These are phyloP conservation scores for Barnettozyma vustinii DNA, from an alignment of 805 yeast species.

Conservation along the genomic window DNA sequence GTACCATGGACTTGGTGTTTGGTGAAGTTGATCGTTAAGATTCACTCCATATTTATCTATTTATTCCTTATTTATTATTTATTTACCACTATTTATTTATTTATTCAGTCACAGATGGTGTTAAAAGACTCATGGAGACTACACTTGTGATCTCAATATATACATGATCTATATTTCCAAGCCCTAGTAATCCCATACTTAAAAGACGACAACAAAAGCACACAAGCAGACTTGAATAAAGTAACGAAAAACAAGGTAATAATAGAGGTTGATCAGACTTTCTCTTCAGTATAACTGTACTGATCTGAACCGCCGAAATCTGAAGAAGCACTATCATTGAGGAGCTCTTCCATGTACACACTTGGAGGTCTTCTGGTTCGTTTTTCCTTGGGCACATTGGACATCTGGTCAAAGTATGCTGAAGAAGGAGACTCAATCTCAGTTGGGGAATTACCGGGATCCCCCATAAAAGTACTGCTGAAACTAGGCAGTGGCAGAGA, in stretches of 20 bases:
- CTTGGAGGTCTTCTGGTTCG: conserved; percentile 42
- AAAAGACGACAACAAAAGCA: not conserved
- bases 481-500: conserved; percentile 14
- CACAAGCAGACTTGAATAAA: not conserved
- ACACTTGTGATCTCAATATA: not conserved
- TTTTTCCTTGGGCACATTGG: conserved; percentile 1
- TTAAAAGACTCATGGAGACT: not conserved
- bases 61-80: conserved; percentile 8
- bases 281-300: conserved; percentile 12
- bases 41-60: not conserved
- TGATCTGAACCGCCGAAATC: not conserved
- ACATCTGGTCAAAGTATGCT: conserved; percentile 6
- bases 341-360: conserved; percentile 40
- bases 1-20: conserved; percentile 92
- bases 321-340: conserved; percentile 25
- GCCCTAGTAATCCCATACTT: not conserved
- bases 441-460: conserved; percentile 18
- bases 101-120: conserved; percentile 6
- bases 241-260: too few species aligned
- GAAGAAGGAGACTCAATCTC: conserved; percentile 23
- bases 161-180: not conserved
- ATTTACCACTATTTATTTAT: conserved; percentile 8
- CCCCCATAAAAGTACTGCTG: conserved; percentile 7
- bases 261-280: conserved; percentile 9
- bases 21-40: conserved; percentile 85